phyloP scores from a whole-genome alignment of 306 rosid genomes.

The Cicer pinnatifidum region DNA sequence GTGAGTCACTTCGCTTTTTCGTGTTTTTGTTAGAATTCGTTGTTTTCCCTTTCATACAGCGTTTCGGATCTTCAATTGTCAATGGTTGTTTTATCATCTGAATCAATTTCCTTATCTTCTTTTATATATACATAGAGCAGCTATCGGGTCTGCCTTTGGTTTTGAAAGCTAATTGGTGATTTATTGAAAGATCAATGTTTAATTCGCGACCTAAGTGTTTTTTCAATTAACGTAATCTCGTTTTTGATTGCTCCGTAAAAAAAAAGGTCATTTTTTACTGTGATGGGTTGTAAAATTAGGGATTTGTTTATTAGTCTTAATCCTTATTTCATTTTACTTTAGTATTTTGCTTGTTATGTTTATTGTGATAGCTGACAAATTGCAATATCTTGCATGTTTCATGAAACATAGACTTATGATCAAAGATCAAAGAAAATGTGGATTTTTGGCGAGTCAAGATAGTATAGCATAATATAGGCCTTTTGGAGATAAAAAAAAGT shows the following conservation, averaged over 20 bases:
- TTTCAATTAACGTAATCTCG: conserved; percentile 6
- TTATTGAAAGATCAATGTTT: neutral
- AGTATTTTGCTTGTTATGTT: neutral
- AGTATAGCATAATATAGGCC: too few species aligned
- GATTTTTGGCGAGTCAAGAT: too few species aligned
- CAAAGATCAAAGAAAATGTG: neutral
- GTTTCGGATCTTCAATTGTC: conserved; percentile 1
- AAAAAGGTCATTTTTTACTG: neutral
- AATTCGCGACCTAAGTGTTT: neutral
- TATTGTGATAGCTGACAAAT: neutral
- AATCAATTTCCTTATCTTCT: too few species aligned
- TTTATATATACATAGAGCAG: too few species aligned
- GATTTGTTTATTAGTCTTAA: conserved; percentile 10
- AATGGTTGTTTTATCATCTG: too few species aligned
- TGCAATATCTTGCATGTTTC: neutral
- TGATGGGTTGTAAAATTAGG: neutral
- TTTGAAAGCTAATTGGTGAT: neutral
- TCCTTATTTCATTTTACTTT: neutral
- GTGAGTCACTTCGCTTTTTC: conserved; percentile 54
- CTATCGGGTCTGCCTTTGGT: neutral
- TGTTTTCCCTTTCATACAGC: conserved; percentile 10
- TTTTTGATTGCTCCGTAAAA: neutral
- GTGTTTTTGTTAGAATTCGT: neutral
- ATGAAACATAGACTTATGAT: neutral
- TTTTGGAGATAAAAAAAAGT: too few species aligned